Base-by-base conservation (phyloP, 1,284 basidiomycete genomes). In the Anthracocystis walkeri region DNA sequence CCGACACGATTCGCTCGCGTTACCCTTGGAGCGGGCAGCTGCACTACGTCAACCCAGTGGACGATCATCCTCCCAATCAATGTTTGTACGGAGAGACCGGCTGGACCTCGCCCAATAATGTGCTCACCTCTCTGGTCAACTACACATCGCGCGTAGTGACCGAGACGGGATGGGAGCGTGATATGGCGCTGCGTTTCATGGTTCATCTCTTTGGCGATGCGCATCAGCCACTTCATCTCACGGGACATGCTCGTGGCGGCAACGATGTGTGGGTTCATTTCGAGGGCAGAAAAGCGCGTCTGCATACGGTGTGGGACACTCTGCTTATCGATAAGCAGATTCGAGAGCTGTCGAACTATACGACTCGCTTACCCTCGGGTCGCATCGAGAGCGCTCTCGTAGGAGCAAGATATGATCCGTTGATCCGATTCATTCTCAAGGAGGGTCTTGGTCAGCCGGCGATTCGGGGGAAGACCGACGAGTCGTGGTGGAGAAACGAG, bases 201-300 rank as follows among this genome's bases (percentile, higher is more conserved):
- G 89, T 94, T 40, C 95, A 97, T 84, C 94, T 94, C 73, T 69
- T 95, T 10, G 95, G 95, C 0, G 95, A 97, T 82, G 88, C 95
- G 88, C 94, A 96, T 82, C 91, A 92, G 89, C 94, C 94, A 10
- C 87, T 97, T 54, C 95, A 97, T 85, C 88, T 97, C 45, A 92
- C 92, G 0, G 93, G 93, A 3, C 88, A 93, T 18, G 90, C 93
- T 72, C 88, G 91, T 33, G 94, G 95, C 2, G 94, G 94, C 1
- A 97, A 97, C 81, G 89, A 89, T 23, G 85, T 86, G 53, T 75
- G 65, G 48, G 81, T 86, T 31, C 65, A 72, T 4, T 86, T 85
- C 54, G 85, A 86, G 41, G 82, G 84, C 0, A 50, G 85, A 0
- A 68, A 71, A 18, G 81, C 80, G 33, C 80, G 92, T 79, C 87